These are phyloP conservation scores for Panaeolus papilionaceus DNA, from an alignment of 768 basidiomycete species.

Conservation along the genomic window DNA sequence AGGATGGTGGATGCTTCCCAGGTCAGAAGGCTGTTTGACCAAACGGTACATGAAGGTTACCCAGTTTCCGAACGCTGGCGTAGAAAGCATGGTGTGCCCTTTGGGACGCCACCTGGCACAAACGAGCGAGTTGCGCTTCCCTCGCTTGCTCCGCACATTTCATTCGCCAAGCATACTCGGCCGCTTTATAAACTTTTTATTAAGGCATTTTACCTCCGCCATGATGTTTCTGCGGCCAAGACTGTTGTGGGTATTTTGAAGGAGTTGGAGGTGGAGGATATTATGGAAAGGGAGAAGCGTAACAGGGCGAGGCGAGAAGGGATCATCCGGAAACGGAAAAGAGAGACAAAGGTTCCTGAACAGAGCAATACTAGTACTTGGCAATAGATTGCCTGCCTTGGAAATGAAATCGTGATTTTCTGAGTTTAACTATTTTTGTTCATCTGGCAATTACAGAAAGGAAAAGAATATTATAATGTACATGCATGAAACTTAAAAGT, in stretches of 20 bases:
- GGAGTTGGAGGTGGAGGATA: slow-evolving; percentile 40
- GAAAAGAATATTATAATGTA: no score
- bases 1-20: slow-evolving; percentile 45
- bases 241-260: slow-evolving; percentile 62
- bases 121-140: slow-evolving; percentile 37
- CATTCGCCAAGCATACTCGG: slow-evolving; percentile 62
- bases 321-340: slow-evolving; percentile 36
- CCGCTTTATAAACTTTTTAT: slow-evolving; percentile 81
- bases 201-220: slow-evolving; percentile 61
- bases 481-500: not conserved
- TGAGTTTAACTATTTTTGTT: not conserved
- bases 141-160: slow-evolving; percentile 47
- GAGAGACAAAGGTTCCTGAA: not conserved
- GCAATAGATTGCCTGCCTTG: not conserved
- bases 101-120: slow-evolving; percentile 41
- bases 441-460: not conserved
- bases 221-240: slow-evolving; percentile 60
- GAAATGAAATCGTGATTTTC: slow-evolving; percentile 2
- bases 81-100: slow-evolving; percentile 45
- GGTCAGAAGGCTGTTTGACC: slow-evolving; percentile 68
- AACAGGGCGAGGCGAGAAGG: slow-evolving; percentile 39
- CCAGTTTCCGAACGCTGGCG: slow-evolving; percentile 45
- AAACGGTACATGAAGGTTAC: slow-evolving; percentile 65
- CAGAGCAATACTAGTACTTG: not conserved
- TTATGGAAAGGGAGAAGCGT: slow-evolving; percentile 38